Base-by-base conservation (phyloP, 768 basidiomycete genomes). In the Collybiopsis confluens region DNA sequence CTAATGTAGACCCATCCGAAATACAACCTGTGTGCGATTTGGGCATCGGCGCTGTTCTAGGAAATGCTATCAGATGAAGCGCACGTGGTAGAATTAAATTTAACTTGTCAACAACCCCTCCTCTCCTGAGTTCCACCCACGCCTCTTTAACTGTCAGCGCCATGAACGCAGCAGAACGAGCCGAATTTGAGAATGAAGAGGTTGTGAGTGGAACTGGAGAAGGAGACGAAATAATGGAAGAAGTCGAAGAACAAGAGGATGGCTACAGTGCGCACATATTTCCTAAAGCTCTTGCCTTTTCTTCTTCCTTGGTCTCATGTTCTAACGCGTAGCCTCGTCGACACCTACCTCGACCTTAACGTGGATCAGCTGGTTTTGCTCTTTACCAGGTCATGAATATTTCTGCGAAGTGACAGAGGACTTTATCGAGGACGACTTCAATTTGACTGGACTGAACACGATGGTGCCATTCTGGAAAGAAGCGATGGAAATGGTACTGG, bases 381-480 rank as follows among this genome's bases (percentile, higher is more conserved):
- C 92, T 37, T 74, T 96, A 47, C 92, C 92, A 10, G 91, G 91
- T 40, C 95, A 98, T 70, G 95, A 98, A 71, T 98, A 97, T 75
- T 98, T 97, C 68, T 95, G 92, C 70, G 95, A 97, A 73, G 95
- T 98, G 44, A 87, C 92, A 55, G 95, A 97, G 67, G 97, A 99
- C 67, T 99, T 98, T 70, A 98, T 99, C 68, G 93, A 98, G 68
- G 97, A 99, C 72, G 92, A 98, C 66, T 99, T 99, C 76, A 99
- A 99, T 73, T 77, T 99, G 36, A 99, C 97, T 4, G 97, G 97
- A 5, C 72, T 99, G 67, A 96, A 94, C 65, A 81, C 81, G 28
- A 86, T 95, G 86, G 97, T 98, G 16, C 97, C 97, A 7, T 99
- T 99, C 68, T 99, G 96, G 93, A 98, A 98, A 69, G 97, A 99